Percentiles rank a stretch among this genome's conserved stretches.
phyloP scores from a whole-genome alignment of 768 basidiomycete genomes.

The Termitomyces sp. region DNA sequence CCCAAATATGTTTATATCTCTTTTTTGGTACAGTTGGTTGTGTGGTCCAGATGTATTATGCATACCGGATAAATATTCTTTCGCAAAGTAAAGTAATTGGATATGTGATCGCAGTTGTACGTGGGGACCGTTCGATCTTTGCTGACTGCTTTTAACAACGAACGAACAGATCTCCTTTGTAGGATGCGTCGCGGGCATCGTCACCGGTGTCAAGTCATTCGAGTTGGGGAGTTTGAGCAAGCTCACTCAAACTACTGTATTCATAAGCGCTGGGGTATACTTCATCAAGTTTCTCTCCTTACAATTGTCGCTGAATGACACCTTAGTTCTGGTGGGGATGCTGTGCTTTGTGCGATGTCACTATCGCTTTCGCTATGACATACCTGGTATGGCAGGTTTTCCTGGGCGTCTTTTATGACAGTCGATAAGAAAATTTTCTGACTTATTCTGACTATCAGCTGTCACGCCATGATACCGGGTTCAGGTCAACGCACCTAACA shows the following conservation, averaged over 20 bases:
- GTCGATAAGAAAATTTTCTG: not conserved
- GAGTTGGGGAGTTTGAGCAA: conserved; percentile 18
- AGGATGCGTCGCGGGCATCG: conserved; percentile 16
- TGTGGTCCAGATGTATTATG: conserved; percentile 28
- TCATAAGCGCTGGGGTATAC: conserved; percentile 17
- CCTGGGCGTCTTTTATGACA: not conserved
- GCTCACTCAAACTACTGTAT: conserved; percentile 13
- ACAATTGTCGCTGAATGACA: not conserved
- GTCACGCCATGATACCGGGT: conserved; percentile 19
- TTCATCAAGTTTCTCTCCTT: not conserved
- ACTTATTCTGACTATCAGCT: conserved; percentile 7
- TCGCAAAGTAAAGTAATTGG: conserved; percentile 18
- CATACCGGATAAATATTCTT: conserved; percentile 28
- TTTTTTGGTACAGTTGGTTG: conserved; percentile 22
- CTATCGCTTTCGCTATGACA: conserved; percentile 23
- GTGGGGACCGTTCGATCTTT: not conserved
- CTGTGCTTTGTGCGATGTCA: conserved; percentile 23
- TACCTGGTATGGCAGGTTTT: conserved; percentile 18
- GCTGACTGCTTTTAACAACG: not conserved
- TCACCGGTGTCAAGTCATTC: conserved; percentile 18
- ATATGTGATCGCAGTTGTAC: conserved; percentile 13
- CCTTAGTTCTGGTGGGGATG: conserved; percentile 20
- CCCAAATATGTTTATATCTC: not conserved
- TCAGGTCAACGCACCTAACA: conserved; percentile 19
- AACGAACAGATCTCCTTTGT: conserved; percentile 13